These are phyloP conservation scores for Spathaspora passalidarum DNA, from an alignment of 805 yeast genomes.

Conservation along the genomic window DNA sequence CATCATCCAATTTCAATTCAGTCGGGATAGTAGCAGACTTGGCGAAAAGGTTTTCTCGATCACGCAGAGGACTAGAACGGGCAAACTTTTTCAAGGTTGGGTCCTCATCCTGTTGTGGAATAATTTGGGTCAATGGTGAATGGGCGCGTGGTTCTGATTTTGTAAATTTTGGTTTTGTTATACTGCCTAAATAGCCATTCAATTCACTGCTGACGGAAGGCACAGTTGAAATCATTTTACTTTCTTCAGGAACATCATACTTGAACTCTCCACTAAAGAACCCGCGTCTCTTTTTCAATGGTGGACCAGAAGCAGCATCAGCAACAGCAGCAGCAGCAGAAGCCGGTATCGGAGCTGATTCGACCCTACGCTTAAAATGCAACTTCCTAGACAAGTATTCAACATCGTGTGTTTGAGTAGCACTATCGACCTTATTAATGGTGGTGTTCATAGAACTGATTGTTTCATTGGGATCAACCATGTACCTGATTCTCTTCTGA, in stretches of 20 bases:
- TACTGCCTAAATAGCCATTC: slow-evolving; percentile 33
- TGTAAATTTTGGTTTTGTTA: slow-evolving; percentile 30
- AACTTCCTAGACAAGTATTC: slow-evolving; percentile 26
- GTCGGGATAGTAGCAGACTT: not conserved
- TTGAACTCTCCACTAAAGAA: slow-evolving; percentile 34
- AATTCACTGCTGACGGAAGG: slow-evolving; percentile 13
- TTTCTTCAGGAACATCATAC: slow-evolving; percentile 23
- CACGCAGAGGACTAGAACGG: slow-evolving; percentile 4
- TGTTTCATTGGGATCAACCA: slow-evolving; percentile 41
- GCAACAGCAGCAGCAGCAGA: no score
- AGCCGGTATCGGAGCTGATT: no score
- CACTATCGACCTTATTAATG: slow-evolving; percentile 33
- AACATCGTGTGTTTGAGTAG: slow-evolving; percentile 39
- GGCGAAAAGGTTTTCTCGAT: slow-evolving; percentile 3
- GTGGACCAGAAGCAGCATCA: slow-evolving; percentile 9
- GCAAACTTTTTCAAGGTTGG: slow-evolving; percentile 10
- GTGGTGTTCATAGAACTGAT: slow-evolving; percentile 4
- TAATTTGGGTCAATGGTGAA: not conserved
- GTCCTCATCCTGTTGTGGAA: slow-evolving; percentile 10
- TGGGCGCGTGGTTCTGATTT: not conserved
- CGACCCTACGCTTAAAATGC: slow-evolving; percentile 18
- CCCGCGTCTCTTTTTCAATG: slow-evolving; percentile 19
- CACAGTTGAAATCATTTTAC: not conserved
- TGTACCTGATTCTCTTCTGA: slow-evolving; percentile 33
- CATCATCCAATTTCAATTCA: slow-evolving; percentile 14